phyloP scores from a whole-genome alignment of 805 yeast genomes.

The Nakazawaea sp. region DNA sequence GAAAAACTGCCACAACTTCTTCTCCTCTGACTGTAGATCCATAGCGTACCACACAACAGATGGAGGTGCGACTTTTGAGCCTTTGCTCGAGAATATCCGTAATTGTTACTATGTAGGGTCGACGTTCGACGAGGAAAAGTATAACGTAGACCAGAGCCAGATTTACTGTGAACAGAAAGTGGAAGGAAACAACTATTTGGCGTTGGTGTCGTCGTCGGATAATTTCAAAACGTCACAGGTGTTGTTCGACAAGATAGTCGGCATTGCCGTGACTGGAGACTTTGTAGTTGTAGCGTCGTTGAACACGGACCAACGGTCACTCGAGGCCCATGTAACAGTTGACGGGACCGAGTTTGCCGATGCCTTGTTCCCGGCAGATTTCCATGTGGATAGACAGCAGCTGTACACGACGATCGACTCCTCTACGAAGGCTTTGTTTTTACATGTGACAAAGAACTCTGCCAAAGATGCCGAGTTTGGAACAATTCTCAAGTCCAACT shows the following conservation, averaged over 20 bases:
- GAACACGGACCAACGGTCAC: constrained; percentile 35
- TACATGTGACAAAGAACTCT: constrained; percentile 71
- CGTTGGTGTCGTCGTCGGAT: constrained; percentile 42
- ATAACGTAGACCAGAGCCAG: constrained; percentile 34
- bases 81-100: constrained; percentile 44
- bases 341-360: constrained; percentile 76
- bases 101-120: constrained; percentile 66
- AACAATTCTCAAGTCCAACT: constrained; percentile 77
- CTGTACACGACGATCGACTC: constrained; percentile 81
- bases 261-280: constrained; percentile 65
- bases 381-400: constrained; percentile 51
- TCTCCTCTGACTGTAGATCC: constrained; percentile 42
- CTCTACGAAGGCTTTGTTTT: constrained; percentile 60
- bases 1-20: constrained; percentile 42
- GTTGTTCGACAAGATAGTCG: constrained; percentile 55
- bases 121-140: constrained; percentile 29
- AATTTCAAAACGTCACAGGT: constrained; percentile 34
- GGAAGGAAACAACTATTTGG: constrained; percentile 18
- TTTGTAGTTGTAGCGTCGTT: constrained; percentile 68
- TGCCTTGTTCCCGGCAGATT: constrained; percentile 68
- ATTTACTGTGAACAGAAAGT: constrained; percentile 55
- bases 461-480: constrained; percentile 58
- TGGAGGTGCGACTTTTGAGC: constrained; percentile 57
- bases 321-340: constrained; percentile 67
- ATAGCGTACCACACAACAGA: constrained; percentile 59